Evolutionary conservation across 257 asterid species (phyloP), one percentile per base, ranked within the genome.

Genomic region (Capsicum pubescens): DNA sequence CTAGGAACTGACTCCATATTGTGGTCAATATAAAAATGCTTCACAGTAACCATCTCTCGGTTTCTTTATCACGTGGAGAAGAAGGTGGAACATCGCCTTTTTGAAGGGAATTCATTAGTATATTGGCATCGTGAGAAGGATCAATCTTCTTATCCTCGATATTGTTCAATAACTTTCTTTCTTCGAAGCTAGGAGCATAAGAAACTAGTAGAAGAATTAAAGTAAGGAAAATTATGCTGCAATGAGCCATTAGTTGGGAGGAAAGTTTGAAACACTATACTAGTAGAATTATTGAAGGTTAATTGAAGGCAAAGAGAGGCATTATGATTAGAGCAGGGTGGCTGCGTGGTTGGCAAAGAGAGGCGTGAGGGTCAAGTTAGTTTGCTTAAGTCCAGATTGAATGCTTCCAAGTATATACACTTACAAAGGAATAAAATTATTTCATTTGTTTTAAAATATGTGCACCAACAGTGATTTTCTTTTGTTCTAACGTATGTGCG

Each of bases 1-100:
- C 89, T 89, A 8, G 90, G 90, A 44, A 87, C 86, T 7, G 87
- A 88, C 17, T 55, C 66, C 79, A 82, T 19, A 84, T 21, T 56
- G 4, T 81, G 87, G 64, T 82, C 86, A 66, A 17, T 48, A 16
- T 69, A 32, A 32, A 69, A 78, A 78, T 56, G 84, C 69, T 44
- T 79, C 26, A 79, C 11, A 11, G 39, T 35, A 16, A 21, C 84
- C 78, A 59, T 12, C 54, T 79, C 35, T 5, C 74, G 60, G 84
- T 85, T 54, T 82, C 87, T 80, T 78, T 39, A 46, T 80, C 4
- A 84, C 83, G 83, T 1, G 88, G 89, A 80, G 85, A 63, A 70
- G 89, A 82, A 82, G 83, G 67, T 68, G 83, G 84, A 55, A 80
- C 55, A 21, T 11, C 4, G 26, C 86, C 88, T 84, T 78, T 80